Percentiles rank a stretch among this genome's conserved stretches.
Conservation (phyloP, 208 protist species). For the Zelonia costaricensis region DNA sequence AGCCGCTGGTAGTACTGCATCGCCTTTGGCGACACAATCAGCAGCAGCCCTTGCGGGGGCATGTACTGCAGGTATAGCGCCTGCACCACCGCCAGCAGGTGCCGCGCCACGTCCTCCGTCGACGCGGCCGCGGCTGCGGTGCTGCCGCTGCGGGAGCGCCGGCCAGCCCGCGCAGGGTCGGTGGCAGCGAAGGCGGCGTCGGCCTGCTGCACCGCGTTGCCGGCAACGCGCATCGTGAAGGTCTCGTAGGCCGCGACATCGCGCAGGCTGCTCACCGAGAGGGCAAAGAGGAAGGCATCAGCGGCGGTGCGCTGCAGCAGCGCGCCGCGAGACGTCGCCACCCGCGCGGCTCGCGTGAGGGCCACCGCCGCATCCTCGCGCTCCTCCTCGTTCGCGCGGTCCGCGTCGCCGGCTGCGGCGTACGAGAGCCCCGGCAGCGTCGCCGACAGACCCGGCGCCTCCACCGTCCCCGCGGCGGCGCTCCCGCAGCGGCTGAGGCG, state of each 20-base stretch:
- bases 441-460: slow-evolving; percentile 1
- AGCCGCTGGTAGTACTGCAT: slow-evolving; percentile 78
- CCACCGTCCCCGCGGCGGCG: background rate
- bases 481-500: background rate
- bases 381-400: background rate
- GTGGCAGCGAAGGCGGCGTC: slow-evolving; percentile 6
- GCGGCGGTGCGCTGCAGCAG: slow-evolving; percentile 22
- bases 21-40: slow-evolving; percentile 71
- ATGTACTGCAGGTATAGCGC: slow-evolving; percentile 51
- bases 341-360: background rate
- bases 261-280: slow-evolving; percentile 28
- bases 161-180: background rate
- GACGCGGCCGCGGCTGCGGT: slow-evolving; percentile 17
- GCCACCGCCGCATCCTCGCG: background rate
- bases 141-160: background rate
- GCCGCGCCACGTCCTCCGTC: slow-evolving; percentile 55
- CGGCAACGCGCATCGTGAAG: slow-evolving; percentile 22
- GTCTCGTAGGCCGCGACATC: slow-evolving; percentile 20
- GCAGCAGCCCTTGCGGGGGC: slow-evolving; percentile 44
- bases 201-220: slow-evolving; percentile 19
- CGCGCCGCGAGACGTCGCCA: slow-evolving; percentile 13
- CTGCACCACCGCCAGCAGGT: slow-evolving; percentile 45
- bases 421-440: background rate
- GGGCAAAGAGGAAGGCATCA: slow-evolving; percentile 22
- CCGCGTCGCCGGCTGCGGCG: background rate